A percentile compares a stretch with the other conserved stretches of the same genome.
These are phyloP conservation scores for Neurospora sp. DNA, from an alignment of 495 filamentous ascomycete genomes.

Conservation along the genomic window DNA sequence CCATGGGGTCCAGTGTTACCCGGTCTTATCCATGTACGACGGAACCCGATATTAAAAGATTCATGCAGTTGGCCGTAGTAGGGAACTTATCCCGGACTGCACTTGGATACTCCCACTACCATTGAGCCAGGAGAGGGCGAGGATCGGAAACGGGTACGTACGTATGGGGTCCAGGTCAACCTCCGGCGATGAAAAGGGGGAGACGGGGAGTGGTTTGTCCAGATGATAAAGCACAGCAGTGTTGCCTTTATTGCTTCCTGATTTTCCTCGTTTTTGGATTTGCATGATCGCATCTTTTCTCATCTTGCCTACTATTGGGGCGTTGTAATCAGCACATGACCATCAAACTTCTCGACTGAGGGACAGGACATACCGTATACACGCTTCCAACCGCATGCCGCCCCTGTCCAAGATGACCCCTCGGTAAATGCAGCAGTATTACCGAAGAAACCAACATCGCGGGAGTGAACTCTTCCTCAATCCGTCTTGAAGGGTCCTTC, in stretches of 20 bases:
- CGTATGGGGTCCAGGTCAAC: not conserved
- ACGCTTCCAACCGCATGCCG: not conserved
- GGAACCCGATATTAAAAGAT: not conserved
- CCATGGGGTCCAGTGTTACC: not conserved
- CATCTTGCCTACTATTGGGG: not conserved
- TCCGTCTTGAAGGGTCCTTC: not conserved
- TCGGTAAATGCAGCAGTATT: not conserved
- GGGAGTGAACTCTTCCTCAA: not conserved
- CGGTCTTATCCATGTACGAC: not conserved
- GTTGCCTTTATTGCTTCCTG: not conserved
- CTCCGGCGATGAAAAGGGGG: not conserved
- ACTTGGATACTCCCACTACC: not conserved
- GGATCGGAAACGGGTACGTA: not conserved
- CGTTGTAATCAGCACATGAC: not conserved
- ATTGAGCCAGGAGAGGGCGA: not conserved
- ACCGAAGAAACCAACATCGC: not conserved
- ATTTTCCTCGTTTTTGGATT: not conserved
- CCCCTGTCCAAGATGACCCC: not conserved
- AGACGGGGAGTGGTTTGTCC: not conserved
- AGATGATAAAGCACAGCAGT: not conserved
- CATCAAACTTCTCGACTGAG: not conserved
- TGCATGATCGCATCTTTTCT: not conserved
- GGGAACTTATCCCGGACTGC: not conserved
- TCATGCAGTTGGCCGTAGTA: not conserved
- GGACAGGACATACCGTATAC: not conserved